Conservation (phyloP, 192 early-diverging fungal genomes). For the Coemansia sp. region DNA sequence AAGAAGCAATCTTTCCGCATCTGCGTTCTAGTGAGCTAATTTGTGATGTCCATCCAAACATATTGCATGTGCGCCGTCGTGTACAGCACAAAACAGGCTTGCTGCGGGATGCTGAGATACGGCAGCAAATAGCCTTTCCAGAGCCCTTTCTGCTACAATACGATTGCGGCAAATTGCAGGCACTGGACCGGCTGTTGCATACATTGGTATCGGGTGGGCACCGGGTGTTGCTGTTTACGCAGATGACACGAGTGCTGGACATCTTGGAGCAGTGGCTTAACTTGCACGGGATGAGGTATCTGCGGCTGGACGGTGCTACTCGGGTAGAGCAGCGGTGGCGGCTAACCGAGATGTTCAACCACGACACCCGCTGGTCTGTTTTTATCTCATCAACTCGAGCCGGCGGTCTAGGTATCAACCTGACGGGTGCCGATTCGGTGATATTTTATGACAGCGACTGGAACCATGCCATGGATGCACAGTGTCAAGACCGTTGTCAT, state of each 20-base stretch:
- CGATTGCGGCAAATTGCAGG: constrained; percentile 87
- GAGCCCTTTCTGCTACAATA: constrained; percentile 80
- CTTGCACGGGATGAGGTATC: constrained; percentile 75
- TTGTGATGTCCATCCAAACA: constrained; percentile 19
- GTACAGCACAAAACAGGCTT: constrained; percentile 47
- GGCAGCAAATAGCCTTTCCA: constrained; percentile 75
- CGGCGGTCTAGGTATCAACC: constrained; percentile 93
- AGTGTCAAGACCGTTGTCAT: constrained; percentile 95
- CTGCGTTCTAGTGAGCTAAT: constrained; percentile 5
- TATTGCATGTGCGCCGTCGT: constrained; percentile 31
- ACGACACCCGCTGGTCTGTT: constrained; percentile 80
- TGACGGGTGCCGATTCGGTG: constrained; percentile 93
- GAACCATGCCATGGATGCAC: constrained; percentile 96
- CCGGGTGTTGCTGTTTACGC: constrained; percentile 93
- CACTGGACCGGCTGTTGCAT: constrained; percentile 76
- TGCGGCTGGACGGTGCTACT: constrained; percentile 92
- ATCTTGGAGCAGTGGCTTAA: constrained; percentile 88
- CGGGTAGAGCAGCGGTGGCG: constrained; percentile 79
- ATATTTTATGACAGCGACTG: constrained; percentile 92
- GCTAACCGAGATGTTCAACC: constrained; percentile 95
- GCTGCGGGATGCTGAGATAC: constrained; percentile 58
- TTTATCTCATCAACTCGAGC: constrained; percentile 93
- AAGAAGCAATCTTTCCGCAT: constrained; percentile 26
- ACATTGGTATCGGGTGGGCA: constrained; percentile 84
- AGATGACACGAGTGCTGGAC: constrained; percentile 92